Percentiles rank a stretch among this genome's conserved stretches.
phyloP scores from a whole-genome alignment of 2,329 filamentous ascomycete genomes.

The Tetracladium maxilliforme region DNA sequence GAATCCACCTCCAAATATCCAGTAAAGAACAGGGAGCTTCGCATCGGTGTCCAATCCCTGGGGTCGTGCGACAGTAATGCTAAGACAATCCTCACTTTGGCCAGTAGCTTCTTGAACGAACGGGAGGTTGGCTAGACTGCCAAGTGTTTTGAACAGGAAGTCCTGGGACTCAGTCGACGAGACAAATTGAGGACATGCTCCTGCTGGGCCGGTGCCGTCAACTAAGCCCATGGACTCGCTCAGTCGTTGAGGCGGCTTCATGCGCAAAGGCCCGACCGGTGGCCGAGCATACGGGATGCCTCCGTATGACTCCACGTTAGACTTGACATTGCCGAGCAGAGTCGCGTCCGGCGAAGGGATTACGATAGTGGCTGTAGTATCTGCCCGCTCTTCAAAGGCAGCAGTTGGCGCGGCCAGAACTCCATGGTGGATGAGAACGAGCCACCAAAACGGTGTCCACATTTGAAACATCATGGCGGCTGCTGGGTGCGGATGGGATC shows the following conservation, averaged over 20 bases:
- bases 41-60: conserved; percentile 31
- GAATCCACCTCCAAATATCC: conserved; percentile 54
- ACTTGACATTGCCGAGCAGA: no score
- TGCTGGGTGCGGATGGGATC: no score
- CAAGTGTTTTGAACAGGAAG: conserved; percentile 25
- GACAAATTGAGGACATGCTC: conserved; percentile 51
- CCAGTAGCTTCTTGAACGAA: conserved; percentile 36
- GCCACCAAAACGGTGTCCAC: no score
- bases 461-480: no score
- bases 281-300: conserved; percentile 60
- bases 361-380: conserved; percentile 7
- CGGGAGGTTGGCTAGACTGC: conserved; percentile 30
- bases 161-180: background rate
- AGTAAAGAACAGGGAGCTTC: conserved; percentile 50
- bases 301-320: conserved; percentile 36
- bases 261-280: conserved; percentile 46
- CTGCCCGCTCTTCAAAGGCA: no score
- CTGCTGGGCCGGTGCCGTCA: conserved; percentile 2
- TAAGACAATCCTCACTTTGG: conserved; percentile 47
- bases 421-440: no score
- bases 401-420: no score
- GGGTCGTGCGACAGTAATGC: conserved; percentile 40
- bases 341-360: conserved; percentile 9
- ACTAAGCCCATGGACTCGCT: conserved; percentile 40
- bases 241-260: conserved; percentile 49